Base-by-base conservation (phyloP, 441 rosid genomes). In the Pelargonium myrrhifolium region DNA sequence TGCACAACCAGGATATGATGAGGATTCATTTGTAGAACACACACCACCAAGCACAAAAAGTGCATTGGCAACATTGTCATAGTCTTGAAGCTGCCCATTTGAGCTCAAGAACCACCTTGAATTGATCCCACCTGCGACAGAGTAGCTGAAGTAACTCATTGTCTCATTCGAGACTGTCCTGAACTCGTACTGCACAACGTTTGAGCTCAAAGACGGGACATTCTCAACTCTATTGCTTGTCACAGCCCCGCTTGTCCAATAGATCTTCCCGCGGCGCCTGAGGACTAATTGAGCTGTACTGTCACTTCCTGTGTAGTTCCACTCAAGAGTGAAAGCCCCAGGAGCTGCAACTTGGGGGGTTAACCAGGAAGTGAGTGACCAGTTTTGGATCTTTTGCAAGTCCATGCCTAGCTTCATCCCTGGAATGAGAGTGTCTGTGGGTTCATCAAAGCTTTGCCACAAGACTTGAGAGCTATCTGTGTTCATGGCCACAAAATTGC, bases 381-480 rank as follows among this genome's bases (percentile, higher is more conserved):
- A 51, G 21, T 51, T 51, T 10, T 63, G 65, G 2, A 65, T 71
- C 4, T 74, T 75, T 35, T 21, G 51, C 35, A 22, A 62, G 58
- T 68, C 21, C 28, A 74, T 45, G 15, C 85, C 79, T 0, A 79
- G 59, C 67, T 79, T 80, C 83, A 83, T 83, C 7, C 72, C 77
- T 0, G 82, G 83, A 39, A 79, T 64, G 26, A 79, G 65, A 0
- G 79, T 65, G n/a, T 79, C 75, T 0, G 78, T 70, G 0, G 89
- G 94, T 72, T 82, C 45, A 64, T 85, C 83, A 78, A 85, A 88
- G 64, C 92, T 88, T 71, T 81, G 72, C 80, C 87, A 83, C 20
- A 75, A 61, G 56, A 66, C 39, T 42, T 45, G 47, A n/a, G n/a
- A n/a, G n/a, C 62, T 62, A 68, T 68, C 21, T 28, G 62, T 58